Base-by-base conservation (phyloP, 495 filamentous ascomycete species). In the Cercophora scortea region DNA sequence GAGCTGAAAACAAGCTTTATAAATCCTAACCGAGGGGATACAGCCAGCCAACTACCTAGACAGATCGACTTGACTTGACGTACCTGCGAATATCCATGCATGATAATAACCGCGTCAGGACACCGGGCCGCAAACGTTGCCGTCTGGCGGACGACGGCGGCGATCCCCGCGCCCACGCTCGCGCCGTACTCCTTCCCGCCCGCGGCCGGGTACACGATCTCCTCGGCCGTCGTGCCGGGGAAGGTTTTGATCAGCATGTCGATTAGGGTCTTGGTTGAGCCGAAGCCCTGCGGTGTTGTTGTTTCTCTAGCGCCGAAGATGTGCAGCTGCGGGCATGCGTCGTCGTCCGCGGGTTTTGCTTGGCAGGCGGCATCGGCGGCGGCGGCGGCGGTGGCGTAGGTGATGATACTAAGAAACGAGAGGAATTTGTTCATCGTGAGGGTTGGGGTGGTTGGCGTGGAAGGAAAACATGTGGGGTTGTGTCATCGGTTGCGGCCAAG, bases 261-360 rank as follows among this genome's bases (percentile, higher is more conserved):
- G 46, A 83, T 74, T 25, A 83, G 74, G 4, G 72, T 72, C 43
- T 51, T 65, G 42, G 74, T 61, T 5, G 77, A 73, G 6, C 81
- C 81, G 57, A 77, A 81, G 10, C 81, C 80, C 8, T 71, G 61
- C 5, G 75, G 62, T 4, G 62, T 79, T 2, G 77, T 80, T 6
- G 81, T 84, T 63, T 85, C 82, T 42, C 82, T 76, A 4, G 82
- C 83, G 16, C 78, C 80, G 49, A 85, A 77, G 32, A 81, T 69
- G 51, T 83, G 82, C 35, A 83, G 65, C 16, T 63, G 55, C 5
- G 77, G 74, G 50, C 77, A 81, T 52, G 32, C 8, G 10, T 38
- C 25, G 17, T 41, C 15, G 40, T 42, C n/a, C n/a, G 25, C 5
- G 25, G 25, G 25, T 25, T 25, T 25, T 25, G 25, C 25, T 5